A percentile compares a stretch with the other conserved stretches of the same genome.
Conservation (phyloP, 345 rosid species). For the Lumnitzera racemosa region DNA sequence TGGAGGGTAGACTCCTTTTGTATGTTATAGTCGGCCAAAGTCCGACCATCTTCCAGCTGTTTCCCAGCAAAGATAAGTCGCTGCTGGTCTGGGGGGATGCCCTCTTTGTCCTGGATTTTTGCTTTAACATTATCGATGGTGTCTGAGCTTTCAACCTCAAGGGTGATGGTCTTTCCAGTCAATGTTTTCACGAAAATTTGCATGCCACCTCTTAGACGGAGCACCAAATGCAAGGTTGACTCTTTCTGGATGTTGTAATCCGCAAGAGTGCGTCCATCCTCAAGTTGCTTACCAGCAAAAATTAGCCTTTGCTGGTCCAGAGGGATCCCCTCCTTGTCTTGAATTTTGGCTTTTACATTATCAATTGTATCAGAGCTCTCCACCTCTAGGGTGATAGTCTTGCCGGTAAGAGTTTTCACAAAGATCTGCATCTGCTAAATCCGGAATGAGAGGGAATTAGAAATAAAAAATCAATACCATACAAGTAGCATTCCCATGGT, state of each 20-base stretch:
- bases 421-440: slow-evolving; percentile 15
- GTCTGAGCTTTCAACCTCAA: slow-evolving; percentile 14
- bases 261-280: slow-evolving; percentile 7
- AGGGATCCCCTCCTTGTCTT: slow-evolving; percentile 17
- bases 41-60: too few relatives aligned
- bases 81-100: slow-evolving; percentile 23
- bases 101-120: slow-evolving; percentile 20
- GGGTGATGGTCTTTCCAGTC: slow-evolving; percentile 20
- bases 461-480: too few relatives aligned
- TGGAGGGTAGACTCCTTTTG: too few relatives aligned
- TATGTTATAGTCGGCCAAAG: too few relatives aligned
- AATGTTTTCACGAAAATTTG: slow-evolving; percentile 23
- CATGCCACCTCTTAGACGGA: slow-evolving; percentile 18
- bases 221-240: slow-evolving; percentile 14
- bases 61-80: too few relatives aligned
- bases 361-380: slow-evolving; percentile 13
- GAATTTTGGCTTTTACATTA: slow-evolving; percentile 13
- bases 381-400: slow-evolving; percentile 17
- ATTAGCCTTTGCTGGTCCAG: slow-evolving; percentile 11
- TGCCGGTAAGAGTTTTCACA: slow-evolving; percentile 13
- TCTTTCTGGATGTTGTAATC: slow-evolving; percentile 15
- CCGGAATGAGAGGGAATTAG: background rate
- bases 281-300: slow-evolving; percentile 1
- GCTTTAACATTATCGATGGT: slow-evolving; percentile 17
- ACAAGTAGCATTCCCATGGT: too few relatives aligned